A percentile compares a stretch with the other conserved stretches of the same genome.
phyloP scores from a whole-genome alignment of 2,329 filamentous ascomycete genomes.

The Aquanectria penicillioides region DNA sequence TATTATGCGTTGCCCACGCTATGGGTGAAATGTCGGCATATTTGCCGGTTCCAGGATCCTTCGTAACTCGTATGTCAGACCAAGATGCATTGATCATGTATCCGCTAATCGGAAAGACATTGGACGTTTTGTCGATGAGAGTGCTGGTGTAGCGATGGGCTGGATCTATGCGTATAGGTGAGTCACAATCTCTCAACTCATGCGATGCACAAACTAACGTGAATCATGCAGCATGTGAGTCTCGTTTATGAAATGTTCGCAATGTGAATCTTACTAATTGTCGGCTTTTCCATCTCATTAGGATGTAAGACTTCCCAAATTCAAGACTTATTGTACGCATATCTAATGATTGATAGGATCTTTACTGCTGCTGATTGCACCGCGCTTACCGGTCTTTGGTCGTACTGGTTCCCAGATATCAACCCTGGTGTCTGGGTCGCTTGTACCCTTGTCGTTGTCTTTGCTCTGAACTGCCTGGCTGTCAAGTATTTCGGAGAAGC shows the following conservation, averaged over 20 bases:
- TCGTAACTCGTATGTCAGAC: background rate
- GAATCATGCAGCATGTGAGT: slow-evolving; percentile 12
- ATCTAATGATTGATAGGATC: background rate
- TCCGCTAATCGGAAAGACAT: background rate
- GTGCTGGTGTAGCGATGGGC: slow-evolving; percentile 9
- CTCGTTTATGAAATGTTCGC: background rate
- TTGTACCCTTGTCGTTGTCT: background rate
- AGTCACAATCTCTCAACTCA: background rate
- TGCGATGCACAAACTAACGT: background rate
- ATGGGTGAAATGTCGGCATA: slow-evolving; percentile 12
- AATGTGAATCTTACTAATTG: background rate
- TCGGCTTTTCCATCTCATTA: background rate
- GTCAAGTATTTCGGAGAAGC: slow-evolving; percentile 12
- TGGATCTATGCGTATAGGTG: slow-evolving; percentile 14
- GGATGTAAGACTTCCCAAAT: background rate
- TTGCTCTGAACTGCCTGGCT: slow-evolving; percentile 1
- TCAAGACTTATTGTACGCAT: fast-evolving
- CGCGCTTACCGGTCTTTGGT: slow-evolving; percentile 6
- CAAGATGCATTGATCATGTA: background rate
- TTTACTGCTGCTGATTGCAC: slow-evolving; percentile 17
- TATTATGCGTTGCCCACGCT: slow-evolving; percentile 9
- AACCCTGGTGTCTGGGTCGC: slow-evolving; percentile 9
- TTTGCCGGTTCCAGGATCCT: slow-evolving; percentile 2
- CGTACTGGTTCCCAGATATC: slow-evolving; percentile 10
- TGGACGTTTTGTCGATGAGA: slow-evolving; percentile 3